phyloP scores from a whole-genome alignment of 1,284 basidiomycete species.

The Ustilago crameri region DNA sequence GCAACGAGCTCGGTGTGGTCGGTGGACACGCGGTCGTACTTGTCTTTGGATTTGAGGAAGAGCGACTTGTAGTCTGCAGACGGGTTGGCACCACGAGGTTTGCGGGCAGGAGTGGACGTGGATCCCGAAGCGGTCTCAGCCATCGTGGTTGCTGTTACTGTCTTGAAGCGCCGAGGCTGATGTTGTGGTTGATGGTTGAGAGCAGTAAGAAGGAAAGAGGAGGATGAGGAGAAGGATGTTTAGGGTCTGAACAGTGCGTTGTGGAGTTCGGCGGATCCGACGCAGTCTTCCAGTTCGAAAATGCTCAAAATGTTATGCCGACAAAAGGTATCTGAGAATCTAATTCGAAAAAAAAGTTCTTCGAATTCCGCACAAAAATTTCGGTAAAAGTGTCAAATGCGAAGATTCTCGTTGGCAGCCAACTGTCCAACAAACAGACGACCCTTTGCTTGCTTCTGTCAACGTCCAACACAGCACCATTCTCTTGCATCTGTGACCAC shows the following conservation, averaged over 20 bases:
- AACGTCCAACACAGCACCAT: slow-evolving; percentile 1
- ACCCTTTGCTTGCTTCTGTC: background rate
- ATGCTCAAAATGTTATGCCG: slow-evolving; percentile 15
- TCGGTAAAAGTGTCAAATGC: background rate
- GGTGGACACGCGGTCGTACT: slow-evolving; percentile 48
- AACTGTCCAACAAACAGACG: background rate
- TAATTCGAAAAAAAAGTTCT: background rate
- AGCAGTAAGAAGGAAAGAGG: background rate
- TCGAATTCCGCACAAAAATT: slow-evolving; percentile 4
- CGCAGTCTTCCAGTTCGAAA: background rate
- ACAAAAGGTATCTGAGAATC: background rate
- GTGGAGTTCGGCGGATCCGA: slow-evolving; percentile 19
- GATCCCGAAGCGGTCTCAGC: slow-evolving; percentile 26
- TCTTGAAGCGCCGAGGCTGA: background rate
- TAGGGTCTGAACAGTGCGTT: slow-evolving; percentile 8
- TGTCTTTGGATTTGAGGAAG: slow-evolving; percentile 55
- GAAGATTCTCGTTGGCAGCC: slow-evolving; percentile 15
- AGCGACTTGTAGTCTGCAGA: slow-evolving; percentile 48
- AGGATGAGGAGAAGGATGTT: slow-evolving; percentile 1
- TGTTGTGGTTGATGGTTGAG: background rate
- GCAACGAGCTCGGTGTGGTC: slow-evolving; percentile 43
- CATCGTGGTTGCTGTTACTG: slow-evolving; percentile 16
- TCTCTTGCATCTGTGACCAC: background rate
- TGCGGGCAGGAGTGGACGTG: slow-evolving; percentile 8
- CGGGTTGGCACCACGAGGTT: slow-evolving; percentile 45